Percentiles rank a stretch among this genome's conserved stretches.
These are phyloP conservation scores for Xerocomellus intermedius DNA, from an alignment of 768 basidiomycete genomes.

Conservation along the genomic window DNA sequence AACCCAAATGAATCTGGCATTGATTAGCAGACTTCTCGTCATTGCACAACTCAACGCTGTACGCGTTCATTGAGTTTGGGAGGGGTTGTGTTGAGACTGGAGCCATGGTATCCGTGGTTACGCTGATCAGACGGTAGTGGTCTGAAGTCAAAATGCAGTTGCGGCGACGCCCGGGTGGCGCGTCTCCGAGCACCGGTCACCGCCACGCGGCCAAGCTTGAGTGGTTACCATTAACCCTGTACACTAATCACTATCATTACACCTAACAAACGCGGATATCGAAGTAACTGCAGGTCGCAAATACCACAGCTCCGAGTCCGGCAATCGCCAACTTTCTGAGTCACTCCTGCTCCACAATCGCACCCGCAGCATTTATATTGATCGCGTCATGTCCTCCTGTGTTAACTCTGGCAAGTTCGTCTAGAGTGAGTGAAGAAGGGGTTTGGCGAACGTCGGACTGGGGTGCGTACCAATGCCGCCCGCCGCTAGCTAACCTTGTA, in stretches of 20 bases:
- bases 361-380: conserved; percentile 58
- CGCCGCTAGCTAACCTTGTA: conserved; percentile 65
- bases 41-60: conserved; percentile 1
- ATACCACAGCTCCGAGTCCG: conserved; percentile 1
- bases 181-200: neutral
- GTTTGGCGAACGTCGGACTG: neutral
- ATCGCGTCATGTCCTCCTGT: conserved; percentile 49
- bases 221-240: too few relatives aligned
- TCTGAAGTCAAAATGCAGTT: neutral
- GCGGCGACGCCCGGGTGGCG: neutral
- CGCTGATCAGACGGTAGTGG: conserved; percentile 9
- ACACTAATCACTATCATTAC: too few relatives aligned
- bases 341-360: conserved; percentile 11
- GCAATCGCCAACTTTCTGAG: conserved; percentile 1
- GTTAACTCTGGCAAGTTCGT: conserved; percentile 41
- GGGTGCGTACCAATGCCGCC: conserved; percentile 52
- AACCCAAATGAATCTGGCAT: conserved; percentile 23
- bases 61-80: conserved; percentile 22
- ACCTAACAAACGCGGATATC: neutral
- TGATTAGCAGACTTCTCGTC: conserved; percentile 22
- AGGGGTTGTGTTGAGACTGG: conserved; percentile 29
- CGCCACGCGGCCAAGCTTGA: neutral
- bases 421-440: neutral
- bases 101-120: conserved; percentile 24
- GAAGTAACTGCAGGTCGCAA: conserved; percentile 11